These are phyloP conservation scores for Stipa capillata DNA, from an alignment of 176 grass and related monocot species.

Conservation along the genomic window DNA sequence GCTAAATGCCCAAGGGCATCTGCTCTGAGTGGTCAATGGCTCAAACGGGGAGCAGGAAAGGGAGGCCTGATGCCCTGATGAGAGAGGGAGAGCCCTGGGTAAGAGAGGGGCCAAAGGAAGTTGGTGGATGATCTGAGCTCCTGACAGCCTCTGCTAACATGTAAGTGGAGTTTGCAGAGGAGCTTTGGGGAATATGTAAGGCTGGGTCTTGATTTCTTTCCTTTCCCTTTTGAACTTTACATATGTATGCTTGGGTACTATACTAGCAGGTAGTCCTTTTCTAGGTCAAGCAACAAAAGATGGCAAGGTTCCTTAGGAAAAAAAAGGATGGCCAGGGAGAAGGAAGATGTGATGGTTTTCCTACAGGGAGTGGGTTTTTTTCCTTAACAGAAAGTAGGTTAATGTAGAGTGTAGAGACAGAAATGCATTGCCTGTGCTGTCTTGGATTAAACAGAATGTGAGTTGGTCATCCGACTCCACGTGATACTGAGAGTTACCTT, in stretches of 20 bases:
- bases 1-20: constrained; percentile 13
- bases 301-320: no score
- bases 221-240: no score
- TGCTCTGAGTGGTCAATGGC: constrained; percentile 43
- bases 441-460: constrained; percentile 14
- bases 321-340: no score
- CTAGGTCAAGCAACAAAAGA: neutral
- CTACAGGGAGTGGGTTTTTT: neutral
- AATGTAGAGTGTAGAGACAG: neutral
- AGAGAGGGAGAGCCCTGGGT: no score
- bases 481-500: constrained; percentile 4
- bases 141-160: constrained; percentile 16
- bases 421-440: constrained; percentile 10
- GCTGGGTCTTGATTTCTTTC: constrained; percentile 23
- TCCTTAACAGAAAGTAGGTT: no score
- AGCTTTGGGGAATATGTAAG: constrained; percentile 24
- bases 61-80: neutral
- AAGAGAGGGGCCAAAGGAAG: constrained; percentile 20
- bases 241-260: neutral
- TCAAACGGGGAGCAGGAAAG: neutral
- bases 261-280: neutral
- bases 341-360: neutral
- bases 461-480: constrained; percentile 36
- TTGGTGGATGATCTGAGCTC: constrained; percentile 47
- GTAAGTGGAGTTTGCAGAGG: constrained; percentile 37